phyloP scores from a whole-genome alignment of 257 asterid genomes.

The Nicotiana otophora region DNA sequence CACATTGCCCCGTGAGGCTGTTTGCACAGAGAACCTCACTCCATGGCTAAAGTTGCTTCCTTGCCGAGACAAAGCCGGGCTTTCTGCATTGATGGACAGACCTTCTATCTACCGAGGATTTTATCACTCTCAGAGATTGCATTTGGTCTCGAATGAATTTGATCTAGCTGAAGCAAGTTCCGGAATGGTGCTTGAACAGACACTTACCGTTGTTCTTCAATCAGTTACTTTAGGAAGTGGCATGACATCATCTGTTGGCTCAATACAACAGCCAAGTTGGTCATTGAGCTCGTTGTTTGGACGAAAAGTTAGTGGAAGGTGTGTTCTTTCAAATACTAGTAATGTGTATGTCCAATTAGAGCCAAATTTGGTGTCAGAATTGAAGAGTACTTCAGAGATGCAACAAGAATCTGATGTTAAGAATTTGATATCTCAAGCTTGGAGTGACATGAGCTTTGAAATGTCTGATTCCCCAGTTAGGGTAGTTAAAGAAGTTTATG shows the following conservation, averaged over 20 bases:
- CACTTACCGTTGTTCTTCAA: conserved; percentile 83
- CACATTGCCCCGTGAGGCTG: conserved; percentile 98
- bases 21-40: conserved; percentile 97
- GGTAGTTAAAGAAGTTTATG: conserved; percentile 49
- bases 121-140: conserved; percentile 89
- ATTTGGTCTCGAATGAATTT: conserved; percentile 63
- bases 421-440: conserved; percentile 19
- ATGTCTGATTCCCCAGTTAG: conserved; percentile 56
- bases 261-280: conserved; percentile 66
- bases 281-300: conserved; percentile 86
- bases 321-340: conserved; percentile 70
- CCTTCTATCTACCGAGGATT: conserved; percentile 79
- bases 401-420: conserved; percentile 27
- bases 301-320: conserved; percentile 59
- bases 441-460: conserved; percentile 46
- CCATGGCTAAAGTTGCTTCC: conserved; percentile 99
- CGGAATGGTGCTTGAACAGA: conserved; percentile 82
- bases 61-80: conserved; percentile 91
- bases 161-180: conserved; percentile 29
- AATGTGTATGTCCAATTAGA: conserved; percentile 74
- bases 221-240: conserved; percentile 39
- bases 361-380: conserved; percentile 51
- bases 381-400: conserved; percentile 22
- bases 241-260: conserved; percentile 30
- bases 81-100: conserved; percentile 85